phyloP scores from a whole-genome alignment of 2,329 filamentous ascomycete species.

The Dissoconium aciculare region DNA sequence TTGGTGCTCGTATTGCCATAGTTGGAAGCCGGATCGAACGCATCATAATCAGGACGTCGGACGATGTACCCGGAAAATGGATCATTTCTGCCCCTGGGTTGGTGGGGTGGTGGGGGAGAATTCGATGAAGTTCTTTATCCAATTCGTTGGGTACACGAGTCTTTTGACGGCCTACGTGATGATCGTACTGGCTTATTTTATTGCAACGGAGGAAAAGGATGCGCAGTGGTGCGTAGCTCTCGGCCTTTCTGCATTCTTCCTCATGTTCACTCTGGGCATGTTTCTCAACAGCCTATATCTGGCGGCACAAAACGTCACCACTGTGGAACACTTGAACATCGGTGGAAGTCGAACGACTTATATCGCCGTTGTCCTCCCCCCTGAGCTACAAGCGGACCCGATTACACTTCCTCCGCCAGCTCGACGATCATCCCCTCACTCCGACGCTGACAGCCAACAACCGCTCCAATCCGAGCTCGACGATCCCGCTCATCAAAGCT shows the following conservation, averaged over 20 bases:
- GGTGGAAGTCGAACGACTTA: constrained; percentile 44
- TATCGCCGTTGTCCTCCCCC: constrained; percentile 58
- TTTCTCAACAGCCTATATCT: constrained; percentile 55
- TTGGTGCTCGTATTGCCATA: constrained; percentile 72
- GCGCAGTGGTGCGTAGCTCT: constrained; percentile 52
- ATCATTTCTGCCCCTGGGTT: constrained; percentile 94
- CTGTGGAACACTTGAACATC: constrained; percentile 60
- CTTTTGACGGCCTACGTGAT: constrained; percentile 52
- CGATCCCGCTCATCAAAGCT: constrained; percentile 19
- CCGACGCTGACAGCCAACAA: constrained; percentile 12
- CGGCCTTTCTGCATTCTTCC: constrained; percentile 55
- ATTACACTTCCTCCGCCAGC: constrained; percentile 11
- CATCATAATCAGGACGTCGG: constrained; percentile 76
- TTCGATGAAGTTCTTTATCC: constrained; percentile 79
- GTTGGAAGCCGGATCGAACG: constrained; percentile 75
- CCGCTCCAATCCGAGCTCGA: constrained; percentile 23
- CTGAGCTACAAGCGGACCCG: constrained; percentile 18
- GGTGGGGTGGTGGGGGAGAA: constrained; percentile 73
- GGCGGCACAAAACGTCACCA: constrained; percentile 60
- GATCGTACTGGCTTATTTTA: constrained; percentile 47
- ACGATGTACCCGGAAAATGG: constrained; percentile 77
- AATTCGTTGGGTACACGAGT: constrained; percentile 63
- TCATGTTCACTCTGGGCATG: constrained; percentile 70
- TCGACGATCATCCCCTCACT: constrained; percentile 2
- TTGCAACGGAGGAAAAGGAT: constrained; percentile 37